Percentiles rank a stretch among this genome's conserved stretches.
Conservation (phyloP, 1,139 yeast genomes). For the Magnusiomyces ingens region DNA sequence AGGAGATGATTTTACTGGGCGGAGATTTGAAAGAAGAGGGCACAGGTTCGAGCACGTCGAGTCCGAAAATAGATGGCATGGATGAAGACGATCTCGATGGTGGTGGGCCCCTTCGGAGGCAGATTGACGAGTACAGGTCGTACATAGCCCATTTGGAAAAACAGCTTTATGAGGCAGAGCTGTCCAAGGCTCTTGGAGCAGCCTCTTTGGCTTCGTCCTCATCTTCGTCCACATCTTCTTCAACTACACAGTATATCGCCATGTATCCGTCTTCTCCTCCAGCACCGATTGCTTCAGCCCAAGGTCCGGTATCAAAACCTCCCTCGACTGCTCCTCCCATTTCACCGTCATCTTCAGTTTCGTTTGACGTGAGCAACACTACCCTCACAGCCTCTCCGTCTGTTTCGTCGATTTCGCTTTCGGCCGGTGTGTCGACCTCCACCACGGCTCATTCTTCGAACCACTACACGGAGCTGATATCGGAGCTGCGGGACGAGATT, state of each 20-base stretch:
- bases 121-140: conserved; percentile 51
- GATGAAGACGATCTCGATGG: conserved; percentile 1
- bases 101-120: conserved; percentile 39
- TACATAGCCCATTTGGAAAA: conserved; percentile 58
- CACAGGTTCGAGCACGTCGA: conserved; percentile 7
- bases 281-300: no score
- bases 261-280: no score
- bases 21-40: conserved; percentile 17
- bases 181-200: no score
- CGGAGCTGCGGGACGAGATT: conserved; percentile 67
- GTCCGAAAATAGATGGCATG: background rate
- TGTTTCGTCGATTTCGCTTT: background rate
- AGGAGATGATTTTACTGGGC: conserved; percentile 31
- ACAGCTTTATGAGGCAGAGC: conserved; percentile 33
- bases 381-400: no score
- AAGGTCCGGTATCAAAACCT: no score
- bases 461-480: conserved; percentile 32
- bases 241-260: no score
- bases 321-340: no score
- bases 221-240: no score
- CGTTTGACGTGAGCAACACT: no score
- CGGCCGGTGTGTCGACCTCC: conserved; percentile 3
- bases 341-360: no score
- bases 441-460: conserved; percentile 6
- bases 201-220: no score